Evolutionary conservation across 768 basidiomycete genomes (phyloP), one percentile per base, ranked within the genome.

Genomic region (Dacryopinax primogenitus): DNA sequence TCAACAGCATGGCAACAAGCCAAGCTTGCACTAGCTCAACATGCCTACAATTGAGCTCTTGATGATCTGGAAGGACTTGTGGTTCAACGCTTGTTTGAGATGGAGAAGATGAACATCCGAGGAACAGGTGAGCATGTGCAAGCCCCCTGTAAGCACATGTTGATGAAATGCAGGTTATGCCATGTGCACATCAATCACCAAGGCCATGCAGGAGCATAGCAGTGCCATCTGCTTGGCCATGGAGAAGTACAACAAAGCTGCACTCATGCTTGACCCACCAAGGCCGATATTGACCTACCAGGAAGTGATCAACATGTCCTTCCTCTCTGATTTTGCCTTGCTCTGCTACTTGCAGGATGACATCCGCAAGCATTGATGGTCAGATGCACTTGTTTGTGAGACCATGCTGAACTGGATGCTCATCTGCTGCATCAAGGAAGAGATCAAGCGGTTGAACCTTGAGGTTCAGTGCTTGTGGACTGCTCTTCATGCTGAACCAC

Each of bases 311-410:
- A 65, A 67, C 0, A 64, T 68, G 63, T 36, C 35, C 3, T 62
- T 66, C 1, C 58, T 72, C 0, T 67, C 65, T 6, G 69, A 78
- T 15, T 78, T 78, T 62, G 69, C 70, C 44, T 66, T 78, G 0
- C 68, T 78, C 0, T 71, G 62, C 11, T 61, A 26, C 32, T 44
- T 47, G 16, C 12, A 32, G 18, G n/a, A n/a, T 34, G 62, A 63
- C 33, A 63, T 63, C 33, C 62, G 62, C 35, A n/a, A 33, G 21
- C 28, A 35, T 15, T 32, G n/a, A 7, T 63, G 62, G 62, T 32
- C 62, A 9, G 33, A 63, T 12, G 15, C 62, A 23, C 28, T 33
- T 18, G 34, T 33, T 23, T 32, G 62, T 18, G 9, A 33, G 18
- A 18, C 35, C 18, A 63, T 37, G 18, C 18, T 21, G n/a, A 18